phyloP scores from a whole-genome alignment of 352 stramenopile species.

The Pythium sp. region DNA sequence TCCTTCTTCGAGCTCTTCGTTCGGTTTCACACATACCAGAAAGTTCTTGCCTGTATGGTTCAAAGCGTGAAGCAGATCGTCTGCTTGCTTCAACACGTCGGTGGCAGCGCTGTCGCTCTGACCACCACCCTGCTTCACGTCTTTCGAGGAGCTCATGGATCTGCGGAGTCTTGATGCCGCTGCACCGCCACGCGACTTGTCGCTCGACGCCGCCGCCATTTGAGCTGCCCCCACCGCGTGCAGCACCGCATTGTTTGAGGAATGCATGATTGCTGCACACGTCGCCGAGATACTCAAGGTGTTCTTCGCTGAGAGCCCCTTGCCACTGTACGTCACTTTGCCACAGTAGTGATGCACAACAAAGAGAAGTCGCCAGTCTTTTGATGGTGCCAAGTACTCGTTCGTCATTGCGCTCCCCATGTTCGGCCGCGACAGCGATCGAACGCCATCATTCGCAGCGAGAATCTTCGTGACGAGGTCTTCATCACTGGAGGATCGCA shows the following conservation, averaged over 20 bases:
- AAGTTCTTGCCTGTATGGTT: conserved; percentile 82
- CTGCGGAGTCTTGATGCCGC: conserved; percentile 38
- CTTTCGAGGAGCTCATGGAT: conserved; percentile 48
- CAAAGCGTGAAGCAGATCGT: conserved; percentile 63
- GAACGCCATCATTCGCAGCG: conserved; percentile 59
- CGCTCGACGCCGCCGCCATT: conserved; percentile 52
- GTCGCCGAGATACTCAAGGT: conserved; percentile 73
- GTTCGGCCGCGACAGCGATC: conserved; percentile 51
- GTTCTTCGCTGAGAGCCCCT: conserved; percentile 67
- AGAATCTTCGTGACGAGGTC: conserved; percentile 81
- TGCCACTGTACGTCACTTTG: conserved; percentile 77
- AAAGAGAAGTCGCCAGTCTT: conserved; percentile 78
- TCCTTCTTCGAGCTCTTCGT: conserved; percentile 53
- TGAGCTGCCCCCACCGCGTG: conserved; percentile 67
- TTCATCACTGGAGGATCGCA: conserved; percentile 65
- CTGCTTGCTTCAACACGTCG: conserved; percentile 64
- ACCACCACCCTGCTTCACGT: conserved; percentile 20
- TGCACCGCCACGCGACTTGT: conserved; percentile 24
- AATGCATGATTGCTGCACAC: conserved; percentile 82
- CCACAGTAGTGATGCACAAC: conserved; percentile 68
- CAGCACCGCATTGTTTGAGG: conserved; percentile 75
- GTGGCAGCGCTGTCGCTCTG: conserved; percentile 43
- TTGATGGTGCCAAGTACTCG: conserved; percentile 65
- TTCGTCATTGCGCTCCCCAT: conserved; percentile 51
- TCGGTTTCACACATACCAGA: conserved; percentile 79